phyloP scores from a whole-genome alignment of 208 protist genomes.

The Leishmania tropica region DNA sequence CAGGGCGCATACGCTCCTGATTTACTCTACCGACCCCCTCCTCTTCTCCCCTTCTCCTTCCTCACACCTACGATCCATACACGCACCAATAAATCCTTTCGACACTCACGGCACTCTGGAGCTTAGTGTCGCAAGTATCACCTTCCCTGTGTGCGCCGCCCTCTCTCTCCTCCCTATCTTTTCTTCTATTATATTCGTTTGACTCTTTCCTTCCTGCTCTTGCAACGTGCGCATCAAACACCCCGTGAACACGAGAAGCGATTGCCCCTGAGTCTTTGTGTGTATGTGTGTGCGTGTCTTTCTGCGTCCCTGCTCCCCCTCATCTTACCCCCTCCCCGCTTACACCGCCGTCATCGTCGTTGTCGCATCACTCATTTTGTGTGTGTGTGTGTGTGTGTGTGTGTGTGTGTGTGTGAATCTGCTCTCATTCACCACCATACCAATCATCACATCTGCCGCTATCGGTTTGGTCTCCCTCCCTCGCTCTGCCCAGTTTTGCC shows the following conservation, averaged over 20 bases:
- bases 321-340: not conserved
- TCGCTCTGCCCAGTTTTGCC: constrained; percentile 1
- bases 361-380: not conserved
- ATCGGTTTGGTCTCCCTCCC: not conserved
- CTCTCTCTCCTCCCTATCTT: not conserved
- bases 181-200: no score
- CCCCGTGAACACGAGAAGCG: no score
- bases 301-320: no score
- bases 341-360: not conserved
- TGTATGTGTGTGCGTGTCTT: not conserved
- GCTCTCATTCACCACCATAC: not conserved
- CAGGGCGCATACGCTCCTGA: not conserved
- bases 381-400: not conserved
- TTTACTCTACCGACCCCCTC: not conserved
- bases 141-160: not conserved
- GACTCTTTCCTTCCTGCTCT: not conserved
- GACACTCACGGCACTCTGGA: not conserved
- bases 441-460: no score
- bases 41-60: not conserved
- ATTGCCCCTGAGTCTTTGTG: no score
- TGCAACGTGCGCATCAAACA: not conserved
- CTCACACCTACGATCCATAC: not conserved
- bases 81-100: not conserved
- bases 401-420: not conserved
- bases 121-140: not conserved